Evolutionary conservation across 495 filamentous ascomycete species (phyloP).

Genomic region (Cryomyces antarcticus): DNA sequence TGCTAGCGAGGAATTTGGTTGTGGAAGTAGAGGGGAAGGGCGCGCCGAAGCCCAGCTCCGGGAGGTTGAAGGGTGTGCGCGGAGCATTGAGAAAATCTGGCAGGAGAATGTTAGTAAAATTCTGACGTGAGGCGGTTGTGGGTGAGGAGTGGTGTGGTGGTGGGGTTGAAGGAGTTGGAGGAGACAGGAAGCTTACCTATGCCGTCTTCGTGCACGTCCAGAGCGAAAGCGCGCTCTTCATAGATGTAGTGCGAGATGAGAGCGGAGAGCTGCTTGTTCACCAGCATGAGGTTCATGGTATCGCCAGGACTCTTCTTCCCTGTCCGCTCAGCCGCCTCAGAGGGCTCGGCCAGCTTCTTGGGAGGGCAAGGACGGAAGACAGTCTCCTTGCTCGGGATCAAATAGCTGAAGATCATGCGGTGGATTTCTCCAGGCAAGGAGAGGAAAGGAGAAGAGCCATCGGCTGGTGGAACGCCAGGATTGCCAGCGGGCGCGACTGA

Average conservation of each 20-base stretch:
- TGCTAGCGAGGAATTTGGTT: neutral
- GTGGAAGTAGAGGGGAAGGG: neutral
- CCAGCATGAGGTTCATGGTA: slow-evolving; percentile 3
- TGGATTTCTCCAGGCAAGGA: slow-evolving; percentile 1
- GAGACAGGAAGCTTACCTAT: neutral
- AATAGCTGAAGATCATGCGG: neutral
- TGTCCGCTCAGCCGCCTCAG: neutral
- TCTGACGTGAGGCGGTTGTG: no score
- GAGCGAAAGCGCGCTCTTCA: slow-evolving; percentile 6
- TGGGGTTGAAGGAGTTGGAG: no score
- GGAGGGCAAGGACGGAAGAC: neutral
- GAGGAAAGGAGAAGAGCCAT: no score
- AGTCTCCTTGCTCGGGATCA: neutral
- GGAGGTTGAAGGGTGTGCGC: slow-evolving; percentile 6
- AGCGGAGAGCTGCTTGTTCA: slow-evolving; percentile 1
- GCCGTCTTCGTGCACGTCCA: slow-evolving; percentile 7
- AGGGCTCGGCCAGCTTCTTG: neutral
- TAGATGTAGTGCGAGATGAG: slow-evolving; percentile 5
- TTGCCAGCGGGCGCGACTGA: no score
- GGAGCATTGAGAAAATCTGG: slow-evolving; percentile 4
- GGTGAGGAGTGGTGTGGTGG: no score
- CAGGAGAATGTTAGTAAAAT: no score
- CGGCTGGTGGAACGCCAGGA: no score
- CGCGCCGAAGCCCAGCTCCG: neutral
- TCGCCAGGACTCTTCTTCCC: neutral